phyloP scores from a whole-genome alignment of 305 asterid species.

The Solanum hybrid region DNA sequence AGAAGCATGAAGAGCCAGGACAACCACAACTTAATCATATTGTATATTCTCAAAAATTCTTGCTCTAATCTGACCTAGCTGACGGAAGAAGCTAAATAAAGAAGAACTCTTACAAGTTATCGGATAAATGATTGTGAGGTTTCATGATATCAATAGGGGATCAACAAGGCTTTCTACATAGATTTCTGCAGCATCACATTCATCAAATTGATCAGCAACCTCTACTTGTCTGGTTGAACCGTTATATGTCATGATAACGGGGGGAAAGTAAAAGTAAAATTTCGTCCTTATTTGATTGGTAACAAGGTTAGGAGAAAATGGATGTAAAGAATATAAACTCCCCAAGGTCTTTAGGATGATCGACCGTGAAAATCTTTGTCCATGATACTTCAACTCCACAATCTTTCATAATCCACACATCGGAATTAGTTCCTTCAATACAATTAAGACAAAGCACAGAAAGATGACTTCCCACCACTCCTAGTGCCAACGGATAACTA shows the following conservation, averaged over 20 bases:
- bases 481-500: background rate
- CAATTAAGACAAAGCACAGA: background rate
- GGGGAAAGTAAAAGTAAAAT: background rate
- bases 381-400: background rate
- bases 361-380: background rate
- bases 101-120: too few species aligned
- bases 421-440: background rate
- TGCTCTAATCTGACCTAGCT: too few species aligned
- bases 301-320: background rate
- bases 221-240: background rate
- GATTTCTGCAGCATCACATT: too few species aligned
- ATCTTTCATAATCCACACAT: background rate
- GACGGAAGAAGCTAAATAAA: too few species aligned
- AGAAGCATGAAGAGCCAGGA: too few species aligned
- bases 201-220: background rate
- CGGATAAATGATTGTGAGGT: too few species aligned
- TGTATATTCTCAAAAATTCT: too few species aligned
- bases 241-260: background rate
- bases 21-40: too few species aligned
- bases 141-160: too few species aligned
- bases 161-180: too few species aligned
- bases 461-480: background rate
- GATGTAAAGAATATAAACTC: background rate
- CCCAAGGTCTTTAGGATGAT: background rate
- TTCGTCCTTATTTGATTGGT: background rate